A percentile compares a stretch with the other conserved stretches of the same genome.
Conservation (phyloP, 257 asterid species). For the Solanum corneliomulleri region DNA sequence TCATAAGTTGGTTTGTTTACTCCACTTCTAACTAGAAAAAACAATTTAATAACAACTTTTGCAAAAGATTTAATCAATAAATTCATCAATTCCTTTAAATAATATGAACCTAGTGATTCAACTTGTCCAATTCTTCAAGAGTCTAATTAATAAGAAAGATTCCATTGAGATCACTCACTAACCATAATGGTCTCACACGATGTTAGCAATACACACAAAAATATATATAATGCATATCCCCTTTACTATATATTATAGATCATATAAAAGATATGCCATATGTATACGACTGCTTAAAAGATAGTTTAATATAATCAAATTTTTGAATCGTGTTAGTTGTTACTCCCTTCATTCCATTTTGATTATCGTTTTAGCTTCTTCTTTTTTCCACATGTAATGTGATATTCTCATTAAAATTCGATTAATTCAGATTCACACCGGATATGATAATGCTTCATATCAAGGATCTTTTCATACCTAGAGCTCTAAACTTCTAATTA, state of each 20-base stretch:
- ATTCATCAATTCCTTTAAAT: neutral
- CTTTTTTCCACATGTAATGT: neutral
- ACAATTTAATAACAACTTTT: neutral
- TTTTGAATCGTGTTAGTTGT: neutral
- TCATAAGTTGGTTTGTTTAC: neutral
- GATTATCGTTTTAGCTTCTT: neutral
- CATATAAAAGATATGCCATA: neutral
- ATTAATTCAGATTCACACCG: neutral
- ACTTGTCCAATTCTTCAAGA: neutral
- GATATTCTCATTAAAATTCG: accelerated
- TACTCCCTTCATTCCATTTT: neutral
- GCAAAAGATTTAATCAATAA: neutral
- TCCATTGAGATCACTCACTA: neutral
- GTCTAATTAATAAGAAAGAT: neutral
- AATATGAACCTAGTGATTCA: neutral
- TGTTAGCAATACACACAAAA: neutral
- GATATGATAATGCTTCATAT: too few species aligned
- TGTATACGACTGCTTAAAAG: neutral
- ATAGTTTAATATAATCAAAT: neutral
- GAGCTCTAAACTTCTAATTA: too few species aligned
- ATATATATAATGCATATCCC: neutral
- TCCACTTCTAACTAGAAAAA: neutral
- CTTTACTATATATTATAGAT: neutral
- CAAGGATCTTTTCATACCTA: too few species aligned
- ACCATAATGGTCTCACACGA: neutral